Base-by-base conservation (phyloP, 2,329 filamentous ascomycete species). In the Colletotrichum acutatum region DNA sequence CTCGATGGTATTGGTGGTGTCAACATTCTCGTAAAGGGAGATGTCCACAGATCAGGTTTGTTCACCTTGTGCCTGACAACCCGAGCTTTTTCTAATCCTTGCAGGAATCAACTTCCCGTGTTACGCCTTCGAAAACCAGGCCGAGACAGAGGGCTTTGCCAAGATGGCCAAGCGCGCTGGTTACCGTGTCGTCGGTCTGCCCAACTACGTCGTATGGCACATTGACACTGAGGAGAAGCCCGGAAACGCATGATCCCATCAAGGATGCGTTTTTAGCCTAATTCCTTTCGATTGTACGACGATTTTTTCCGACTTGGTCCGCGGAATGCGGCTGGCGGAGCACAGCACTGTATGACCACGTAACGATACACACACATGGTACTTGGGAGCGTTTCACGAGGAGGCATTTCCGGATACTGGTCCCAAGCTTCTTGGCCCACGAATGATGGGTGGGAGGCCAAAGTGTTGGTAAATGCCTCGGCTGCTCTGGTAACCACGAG, bases 201-300 rank as follows among this genome's bases (percentile, higher is more conserved):
- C 96, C 54, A 99, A 99, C 83, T 99, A 99, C 82, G 92, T 99
- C 63, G 96, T 99, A 72, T 99, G 97, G 97, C 97, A 99, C 82
- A 94, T 98, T 79, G 97, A 99, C 82, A 99, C 97, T 2, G 91
- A 95, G 69, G 97, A 99, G 86, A 98, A 98, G 88, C 90, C 91
- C 42, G 95, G 95, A 42, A 98, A 98, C 81, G 80, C 84, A 77
- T 90, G 84, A 79, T 67, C n/a, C 16, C 32, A 42, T 53, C 14
- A 28, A 12, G 14, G 9, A 32, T 68, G 62, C 62, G 58, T 59
- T 56, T 59, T 72, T 56, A 52, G 42, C 30, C 26, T 56, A 37
- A 22, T 70, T 68, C 65, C 56, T 68, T 69, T 66, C 75, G 58
- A 65, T 63, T 75, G 63, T 71, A 75, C 69, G 74, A 75, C 74